Conservation (phyloP, 2,329 filamentous ascomycete species). For the Cercospora berteroae region DNA sequence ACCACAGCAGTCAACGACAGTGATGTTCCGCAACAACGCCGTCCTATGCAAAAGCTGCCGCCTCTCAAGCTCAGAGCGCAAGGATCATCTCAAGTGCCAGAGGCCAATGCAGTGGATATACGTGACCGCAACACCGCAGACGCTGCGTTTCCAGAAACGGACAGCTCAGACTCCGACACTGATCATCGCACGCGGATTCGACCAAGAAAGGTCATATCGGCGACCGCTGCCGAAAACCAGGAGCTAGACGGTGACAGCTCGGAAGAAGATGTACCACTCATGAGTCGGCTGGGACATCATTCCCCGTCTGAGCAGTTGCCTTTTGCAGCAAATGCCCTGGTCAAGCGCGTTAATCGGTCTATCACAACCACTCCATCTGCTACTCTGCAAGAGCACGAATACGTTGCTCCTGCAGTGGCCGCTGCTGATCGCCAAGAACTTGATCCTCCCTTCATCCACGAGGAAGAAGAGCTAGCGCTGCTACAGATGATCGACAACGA, state of each 20-base stretch:
- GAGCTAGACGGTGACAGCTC: neutral
- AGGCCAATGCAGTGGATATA: neutral
- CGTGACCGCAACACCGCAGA: neutral
- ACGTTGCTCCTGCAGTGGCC: neutral
- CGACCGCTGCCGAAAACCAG: neutral
- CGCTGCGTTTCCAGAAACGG: neutral
- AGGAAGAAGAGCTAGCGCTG: conserved; percentile 8
- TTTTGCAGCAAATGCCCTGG: neutral
- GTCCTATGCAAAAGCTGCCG: neutral
- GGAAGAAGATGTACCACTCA: neutral
- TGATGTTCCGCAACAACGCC: neutral
- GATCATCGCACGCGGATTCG: neutral
- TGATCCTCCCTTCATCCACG: neutral
- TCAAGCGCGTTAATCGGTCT: neutral
- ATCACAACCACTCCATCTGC: neutral
- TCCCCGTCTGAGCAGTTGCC: neutral
- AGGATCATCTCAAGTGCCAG: neutral
- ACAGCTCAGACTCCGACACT: neutral
- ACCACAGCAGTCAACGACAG: neutral
- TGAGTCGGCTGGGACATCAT: neutral
- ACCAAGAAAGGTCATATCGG: neutral
- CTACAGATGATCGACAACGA: conserved; percentile 6
- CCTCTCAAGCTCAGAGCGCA: neutral
- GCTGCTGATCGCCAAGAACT: neutral
- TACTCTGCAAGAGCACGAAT: neutral